Evolutionary conservation across 768 basidiomycete genomes (phyloP).

Genomic region (Xanthoconium purpureum): DNA sequence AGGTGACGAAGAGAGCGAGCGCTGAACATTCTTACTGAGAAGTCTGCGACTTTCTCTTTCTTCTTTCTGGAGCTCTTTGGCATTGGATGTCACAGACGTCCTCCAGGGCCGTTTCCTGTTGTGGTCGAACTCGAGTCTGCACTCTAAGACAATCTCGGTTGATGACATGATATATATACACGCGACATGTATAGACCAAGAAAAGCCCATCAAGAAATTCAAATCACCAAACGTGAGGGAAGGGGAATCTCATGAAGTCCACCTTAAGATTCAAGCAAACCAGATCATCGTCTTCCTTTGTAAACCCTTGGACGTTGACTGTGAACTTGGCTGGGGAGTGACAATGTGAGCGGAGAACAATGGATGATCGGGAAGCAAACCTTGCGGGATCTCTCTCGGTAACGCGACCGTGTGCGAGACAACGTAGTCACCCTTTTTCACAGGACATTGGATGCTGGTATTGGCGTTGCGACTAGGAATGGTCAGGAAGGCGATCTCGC

Average conservation of each 20-base stretch:
- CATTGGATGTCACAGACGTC: conserved; percentile 39
- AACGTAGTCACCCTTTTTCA: conserved; percentile 64
- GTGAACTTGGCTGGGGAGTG: conserved; percentile 70
- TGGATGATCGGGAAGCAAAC: conserved; percentile 31
- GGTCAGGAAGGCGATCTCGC: background rate
- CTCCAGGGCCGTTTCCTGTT: conserved; percentile 3
- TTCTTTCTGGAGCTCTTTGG: conserved; percentile 86
- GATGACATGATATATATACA: conserved; percentile 8
- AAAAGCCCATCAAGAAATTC: background rate
- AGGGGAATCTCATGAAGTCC: conserved; percentile 59
- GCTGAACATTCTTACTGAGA: conserved; percentile 49
- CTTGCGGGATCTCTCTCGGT: conserved; percentile 89
- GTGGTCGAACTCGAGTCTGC: background rate
- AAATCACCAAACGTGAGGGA: conserved; percentile 28
- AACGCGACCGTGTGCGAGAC: conserved; percentile 81
- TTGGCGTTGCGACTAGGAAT: conserved; percentile 65
- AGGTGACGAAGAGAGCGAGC: background rate
- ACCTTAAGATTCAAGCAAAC: conserved; percentile 78
- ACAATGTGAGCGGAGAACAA: conserved; percentile 2
- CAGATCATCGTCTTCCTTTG: conserved; percentile 68
- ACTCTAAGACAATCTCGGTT: background rate
- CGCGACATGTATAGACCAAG: background rate
- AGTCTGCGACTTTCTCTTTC: conserved; percentile 86
- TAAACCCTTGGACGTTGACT: conserved; percentile 68
- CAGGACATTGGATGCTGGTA: conserved; percentile 79